Base-by-base conservation (phyloP, 495 filamentous ascomycete genomes). In the Daldinia bambusicola region DNA sequence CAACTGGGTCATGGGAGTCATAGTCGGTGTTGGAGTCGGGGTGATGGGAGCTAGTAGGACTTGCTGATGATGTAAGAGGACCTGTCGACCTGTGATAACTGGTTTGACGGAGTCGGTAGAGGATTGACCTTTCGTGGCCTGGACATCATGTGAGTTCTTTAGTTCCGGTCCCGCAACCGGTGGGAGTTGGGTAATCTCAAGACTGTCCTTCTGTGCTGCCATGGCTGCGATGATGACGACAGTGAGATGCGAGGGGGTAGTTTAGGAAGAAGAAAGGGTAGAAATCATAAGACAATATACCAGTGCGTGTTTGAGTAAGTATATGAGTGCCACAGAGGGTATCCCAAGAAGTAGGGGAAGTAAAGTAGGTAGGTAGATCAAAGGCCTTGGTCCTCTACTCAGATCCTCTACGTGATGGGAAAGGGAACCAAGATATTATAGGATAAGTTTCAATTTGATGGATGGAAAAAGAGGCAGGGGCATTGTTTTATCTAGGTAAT, bases 21-120 rank as follows among this genome's bases (percentile, higher is more conserved):
- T 22, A 22, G 43, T 1, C 5, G 43, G 43, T 16, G 16, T 18
- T 5, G 43, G 43, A 2, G 16, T 13, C 1, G 43, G 43, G 9
- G 43, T 13, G 7, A 48, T 18, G 0, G 55, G 34, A 10, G 65
- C 65, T 20, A 68, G 12, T 6, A 72, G 55, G 4, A 65, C 61
- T n/a, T 22, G 50, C 38, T 72, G 65, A 31, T 64, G 55, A 51
- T 55, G 52, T 13, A 72, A 37, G 18, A 72, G 64, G 14, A 72
- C 69, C 40, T 57, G 59, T 14, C 64, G 53, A 6, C 64, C 64
- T 2, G 64, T 60, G 14, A 40, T 50, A 0, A 48, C n/a, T 4
- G 60, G 26, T 6, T 68, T 20, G 20, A 68, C 60, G 4, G 69
- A 72, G 34, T 67, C 48, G 5, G 69, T 64, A 7, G 63, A 50